phyloP scores from a whole-genome alignment of 23 red algal genomes.

The Chondrus crispus region DNA sequence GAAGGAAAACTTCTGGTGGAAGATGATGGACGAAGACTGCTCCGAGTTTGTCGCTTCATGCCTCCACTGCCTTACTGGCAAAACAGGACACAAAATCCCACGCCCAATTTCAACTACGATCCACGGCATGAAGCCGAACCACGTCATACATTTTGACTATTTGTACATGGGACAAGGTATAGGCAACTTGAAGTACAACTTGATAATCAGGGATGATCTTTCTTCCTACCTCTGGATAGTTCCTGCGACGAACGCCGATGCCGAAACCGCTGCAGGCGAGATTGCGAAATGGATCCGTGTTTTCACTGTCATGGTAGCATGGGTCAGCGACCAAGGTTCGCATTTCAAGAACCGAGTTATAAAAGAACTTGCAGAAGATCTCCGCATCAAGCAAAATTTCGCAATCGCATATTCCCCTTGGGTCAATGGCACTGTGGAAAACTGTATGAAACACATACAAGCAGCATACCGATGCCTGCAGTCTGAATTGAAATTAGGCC shows the following conservation, averaged over 20 bases:
- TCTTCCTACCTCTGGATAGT: slow-evolving; percentile 19
- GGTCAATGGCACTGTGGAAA: slow-evolving; percentile 30
- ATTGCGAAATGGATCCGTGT: neutral
- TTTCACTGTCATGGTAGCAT: neutral
- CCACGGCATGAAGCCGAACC: neutral
- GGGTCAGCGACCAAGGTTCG: slow-evolving; percentile 14
- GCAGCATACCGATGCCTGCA: neutral
- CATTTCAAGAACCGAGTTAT: slow-evolving; percentile 25
- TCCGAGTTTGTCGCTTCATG: neutral
- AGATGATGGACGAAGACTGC: neutral
- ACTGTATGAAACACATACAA: neutral
- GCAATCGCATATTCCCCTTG: slow-evolving; percentile 10
- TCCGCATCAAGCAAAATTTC: neutral
- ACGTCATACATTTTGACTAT: slow-evolving; percentile 26
- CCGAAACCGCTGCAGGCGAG: neutral
- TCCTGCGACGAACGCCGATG: neutral
- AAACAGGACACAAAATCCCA: neutral
- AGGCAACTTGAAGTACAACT: neutral
- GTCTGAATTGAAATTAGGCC: slow-evolving; percentile 1
- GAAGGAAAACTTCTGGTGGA: slow-evolving; percentile 2
- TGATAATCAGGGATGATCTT: slow-evolving; percentile 24
- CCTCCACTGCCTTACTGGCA: slow-evolving; percentile 16
- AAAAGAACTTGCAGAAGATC: neutral
- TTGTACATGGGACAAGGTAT: neutral
- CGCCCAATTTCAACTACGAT: neutral